These are phyloP conservation scores for Endocladia muricata DNA, from an alignment of 31 red algal species.

Conservation along the genomic window DNA sequence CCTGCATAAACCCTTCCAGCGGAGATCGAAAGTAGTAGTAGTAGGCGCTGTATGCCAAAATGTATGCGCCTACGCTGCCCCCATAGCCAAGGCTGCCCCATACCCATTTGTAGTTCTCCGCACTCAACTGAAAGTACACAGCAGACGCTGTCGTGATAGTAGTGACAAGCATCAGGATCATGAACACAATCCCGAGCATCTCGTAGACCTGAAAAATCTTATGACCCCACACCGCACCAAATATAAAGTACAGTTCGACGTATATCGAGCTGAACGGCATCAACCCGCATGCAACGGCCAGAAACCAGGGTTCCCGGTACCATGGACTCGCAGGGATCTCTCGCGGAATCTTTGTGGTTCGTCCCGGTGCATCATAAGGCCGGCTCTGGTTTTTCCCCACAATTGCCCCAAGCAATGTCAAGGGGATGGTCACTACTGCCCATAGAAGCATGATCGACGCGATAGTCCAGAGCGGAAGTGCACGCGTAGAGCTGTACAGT, in stretches of 20 bases:
- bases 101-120: constrained; percentile 87
- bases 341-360: constrained; percentile 74
- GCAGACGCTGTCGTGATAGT: constrained; percentile 70
- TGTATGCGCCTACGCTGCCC: constrained; percentile 74
- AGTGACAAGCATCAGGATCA: constrained; percentile 71
- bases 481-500: constrained; percentile 57
- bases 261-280: constrained; percentile 88
- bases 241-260: constrained; percentile 82
- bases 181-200: constrained; percentile 69
- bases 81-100: constrained; percentile 70
- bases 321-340: constrained; percentile 66
- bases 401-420: constrained; percentile 74
- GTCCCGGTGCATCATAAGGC: constrained; percentile 51
- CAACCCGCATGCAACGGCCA: constrained; percentile 55
- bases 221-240: constrained; percentile 74
- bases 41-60: constrained; percentile 75
- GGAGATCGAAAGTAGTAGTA: constrained; percentile 72
- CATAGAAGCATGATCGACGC: constrained; percentile 63
- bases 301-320: constrained; percentile 55
- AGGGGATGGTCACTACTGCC: constrained; percentile 80
- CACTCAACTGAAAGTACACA: constrained; percentile 79
- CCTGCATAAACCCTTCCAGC: constrained; percentile 78
- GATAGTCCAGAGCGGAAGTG: constrained; percentile 77
- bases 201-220: constrained; percentile 85
- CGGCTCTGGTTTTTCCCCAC: constrained; percentile 70